Evolutionary conservation across 177 flowering plant species (phyloP), one percentile per base, ranked within the genome.

Genomic region (Vitis hybrid): DNA sequence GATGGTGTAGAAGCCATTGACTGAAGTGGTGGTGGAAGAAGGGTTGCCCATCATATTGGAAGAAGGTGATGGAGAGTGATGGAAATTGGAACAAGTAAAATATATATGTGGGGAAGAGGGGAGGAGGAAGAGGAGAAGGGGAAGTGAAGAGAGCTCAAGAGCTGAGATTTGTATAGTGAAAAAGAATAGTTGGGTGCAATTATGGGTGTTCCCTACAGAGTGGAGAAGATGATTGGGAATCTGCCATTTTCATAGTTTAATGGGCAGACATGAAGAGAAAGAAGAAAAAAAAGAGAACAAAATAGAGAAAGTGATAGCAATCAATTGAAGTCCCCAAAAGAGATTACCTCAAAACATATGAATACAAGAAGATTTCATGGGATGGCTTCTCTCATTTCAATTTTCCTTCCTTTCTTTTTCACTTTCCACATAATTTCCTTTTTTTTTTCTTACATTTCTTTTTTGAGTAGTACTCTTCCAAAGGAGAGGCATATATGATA

Each of bases 141-240:
- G 61, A 54, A 45, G n/a, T 14, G 51, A 59, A 61, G 52, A 20
- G 34, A 60, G 14, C 19, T 62, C 62, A 67, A 19, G 19, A 51
- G 72, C 18, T 61, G 48, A 52, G 49, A 39, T 39, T 39, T 64
- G 66, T 62, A 60, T 70, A 63, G 61, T 71, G 61, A 74, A 71
- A 69, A 60, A 66, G 65, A 56, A 71, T 76, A 75, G 58, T 73
- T 74, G 82, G 78, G 80, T 68, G 80, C 74, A 80, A 80, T 80
- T 68, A 80, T 80, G 80, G 56, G 45, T 74, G 76, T 68, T 74
- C 71, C 72, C 73, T 65, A 65, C 53, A 61, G 63, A 49, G 75
- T 66, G 76, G 76, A 72, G 67, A 34, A 51, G 71, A 74, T 72
- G 78, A 74, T 80, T 80, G 78, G 75, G 81, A 74, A 74, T 74